These are phyloP conservation scores for Isabelozyma gotoi DNA, from an alignment of 805 yeast species.

Conservation along the genomic window DNA sequence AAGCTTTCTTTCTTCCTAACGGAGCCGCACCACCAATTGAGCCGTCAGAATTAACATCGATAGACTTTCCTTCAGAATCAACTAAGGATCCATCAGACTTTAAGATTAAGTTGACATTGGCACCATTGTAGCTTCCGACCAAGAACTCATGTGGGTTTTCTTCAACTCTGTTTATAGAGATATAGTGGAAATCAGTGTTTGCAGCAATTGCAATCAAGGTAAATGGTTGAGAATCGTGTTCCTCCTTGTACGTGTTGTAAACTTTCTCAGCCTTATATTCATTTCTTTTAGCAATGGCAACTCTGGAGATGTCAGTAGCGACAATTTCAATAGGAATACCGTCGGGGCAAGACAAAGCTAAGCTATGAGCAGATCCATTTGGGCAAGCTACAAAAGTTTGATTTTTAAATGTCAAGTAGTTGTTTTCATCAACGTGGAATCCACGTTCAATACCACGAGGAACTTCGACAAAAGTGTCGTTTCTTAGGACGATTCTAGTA, in stretches of 20 bases:
- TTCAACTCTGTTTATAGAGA: background rate
- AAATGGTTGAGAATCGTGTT: background rate
- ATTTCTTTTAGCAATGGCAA: background rate
- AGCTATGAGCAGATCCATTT: background rate
- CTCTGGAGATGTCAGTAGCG: background rate
- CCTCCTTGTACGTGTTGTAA: too few species aligned
- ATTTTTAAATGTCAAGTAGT: background rate
- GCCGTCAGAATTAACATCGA: background rate
- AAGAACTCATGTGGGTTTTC: background rate
- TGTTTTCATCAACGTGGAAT: background rate
- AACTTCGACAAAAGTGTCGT: background rate
- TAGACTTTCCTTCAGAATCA: background rate
- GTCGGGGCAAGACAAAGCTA: background rate
- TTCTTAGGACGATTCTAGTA: slow-evolving; percentile 1
- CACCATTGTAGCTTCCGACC: background rate
- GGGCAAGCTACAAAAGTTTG: background rate
- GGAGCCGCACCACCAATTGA: background rate
- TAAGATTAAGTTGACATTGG: background rate
- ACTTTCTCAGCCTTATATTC: background rate
- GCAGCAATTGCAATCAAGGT: background rate
- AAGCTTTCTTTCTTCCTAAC: background rate
- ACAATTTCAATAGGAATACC: background rate
- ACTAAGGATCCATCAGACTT: background rate
- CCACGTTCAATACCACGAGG: background rate
- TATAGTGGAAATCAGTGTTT: background rate